Percentiles rank a stretch among this genome's conserved stretches.
Conservation (phyloP, 192 early-diverging fungal genomes). For the Mortierella alpina region DNA sequence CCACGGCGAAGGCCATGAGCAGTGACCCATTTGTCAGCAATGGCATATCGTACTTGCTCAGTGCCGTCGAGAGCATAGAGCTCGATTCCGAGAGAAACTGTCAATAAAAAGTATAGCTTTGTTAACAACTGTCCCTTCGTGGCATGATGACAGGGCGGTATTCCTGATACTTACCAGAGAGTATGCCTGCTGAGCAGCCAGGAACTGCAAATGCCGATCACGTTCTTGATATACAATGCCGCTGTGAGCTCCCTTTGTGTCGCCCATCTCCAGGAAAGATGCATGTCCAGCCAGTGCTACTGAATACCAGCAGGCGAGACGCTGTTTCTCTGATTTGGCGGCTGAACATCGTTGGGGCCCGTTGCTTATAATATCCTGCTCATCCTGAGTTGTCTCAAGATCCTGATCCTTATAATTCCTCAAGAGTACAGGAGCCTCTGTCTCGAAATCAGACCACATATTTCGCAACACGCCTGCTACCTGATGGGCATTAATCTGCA, state of each 20-base stretch:
- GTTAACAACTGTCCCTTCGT: background rate
- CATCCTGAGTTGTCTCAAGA: background rate
- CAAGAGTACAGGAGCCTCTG: slow-evolving; percentile 10
- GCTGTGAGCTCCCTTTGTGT: background rate
- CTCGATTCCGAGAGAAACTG: slow-evolving; percentile 53
- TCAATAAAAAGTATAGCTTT: background rate
- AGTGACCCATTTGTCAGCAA: slow-evolving; percentile 48
- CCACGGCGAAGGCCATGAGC: slow-evolving; percentile 45
- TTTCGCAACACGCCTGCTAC: slow-evolving; percentile 50
- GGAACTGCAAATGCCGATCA: background rate
- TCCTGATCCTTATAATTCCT: slow-evolving; percentile 3
- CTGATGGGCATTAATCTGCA: slow-evolving; percentile 76
- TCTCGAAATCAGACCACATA: slow-evolving; percentile 50
- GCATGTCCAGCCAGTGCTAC: slow-evolving; percentile 41
- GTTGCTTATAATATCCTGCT: slow-evolving; percentile 1
- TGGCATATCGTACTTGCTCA: slow-evolving; percentile 54
- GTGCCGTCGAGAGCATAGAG: slow-evolving; percentile 42
- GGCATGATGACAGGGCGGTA: background rate
- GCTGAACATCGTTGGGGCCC: background rate
- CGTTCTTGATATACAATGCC: background rate
- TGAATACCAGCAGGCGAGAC: slow-evolving; percentile 45
- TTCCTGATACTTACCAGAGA: slow-evolving; percentile 7
- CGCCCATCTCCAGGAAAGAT: slow-evolving; percentile 27
- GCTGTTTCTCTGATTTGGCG: slow-evolving; percentile 20
- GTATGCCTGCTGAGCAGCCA: slow-evolving; percentile 21